phyloP scores from a whole-genome alignment of 192 early-diverging fungal species.

The Entophlyctis helioformis region DNA sequence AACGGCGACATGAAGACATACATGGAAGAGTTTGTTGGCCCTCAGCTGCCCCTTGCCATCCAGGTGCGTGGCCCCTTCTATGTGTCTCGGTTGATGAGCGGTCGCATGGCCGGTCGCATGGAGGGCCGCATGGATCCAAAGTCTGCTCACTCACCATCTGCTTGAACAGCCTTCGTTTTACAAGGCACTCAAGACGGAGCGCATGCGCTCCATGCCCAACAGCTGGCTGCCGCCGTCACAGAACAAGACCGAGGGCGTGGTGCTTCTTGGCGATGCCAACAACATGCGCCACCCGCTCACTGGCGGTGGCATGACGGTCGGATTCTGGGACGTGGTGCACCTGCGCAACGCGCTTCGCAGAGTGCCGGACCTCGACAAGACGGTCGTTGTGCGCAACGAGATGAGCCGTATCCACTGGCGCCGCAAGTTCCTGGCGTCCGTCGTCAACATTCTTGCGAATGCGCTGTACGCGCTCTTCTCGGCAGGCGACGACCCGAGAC shows the following conservation, averaged over 20 bases:
- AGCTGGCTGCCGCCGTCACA: slow-evolving; percentile 71
- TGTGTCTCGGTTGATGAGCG: slow-evolving; percentile 1
- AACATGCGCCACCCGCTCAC: slow-evolving; percentile 95
- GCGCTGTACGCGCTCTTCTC: slow-evolving; percentile 88
- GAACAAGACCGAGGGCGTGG: slow-evolving; percentile 61
- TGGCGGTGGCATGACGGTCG: slow-evolving; percentile 96
- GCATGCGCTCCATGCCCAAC: slow-evolving; percentile 81
- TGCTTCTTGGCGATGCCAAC: slow-evolving; percentile 87
- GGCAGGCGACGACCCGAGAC: slow-evolving; percentile 59
- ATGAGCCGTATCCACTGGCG: slow-evolving; percentile 67
- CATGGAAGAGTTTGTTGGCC: slow-evolving; percentile 46
- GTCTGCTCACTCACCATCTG: not conserved
- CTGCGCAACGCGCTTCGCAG: slow-evolving; percentile 47
- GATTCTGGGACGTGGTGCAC: slow-evolving; percentile 79
- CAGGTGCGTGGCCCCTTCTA: slow-evolving; percentile 12
- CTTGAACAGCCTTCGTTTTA: slow-evolving; percentile 37
- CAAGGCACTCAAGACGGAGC: slow-evolving; percentile 53
- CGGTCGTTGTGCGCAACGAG: slow-evolving; percentile 32
- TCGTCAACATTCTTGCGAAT: slow-evolving; percentile 85
- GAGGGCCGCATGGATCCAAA: too few species aligned
- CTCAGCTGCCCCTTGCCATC: slow-evolving; percentile 57
- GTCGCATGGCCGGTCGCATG: not conserved
- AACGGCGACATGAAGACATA: slow-evolving; percentile 53
- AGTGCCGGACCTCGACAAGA: slow-evolving; percentile 8
- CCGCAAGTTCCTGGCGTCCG: slow-evolving; percentile 53